Evolutionary conservation across 2,329 filamentous ascomycete species (phyloP).

Genomic region (Venturia pyrina): DNA sequence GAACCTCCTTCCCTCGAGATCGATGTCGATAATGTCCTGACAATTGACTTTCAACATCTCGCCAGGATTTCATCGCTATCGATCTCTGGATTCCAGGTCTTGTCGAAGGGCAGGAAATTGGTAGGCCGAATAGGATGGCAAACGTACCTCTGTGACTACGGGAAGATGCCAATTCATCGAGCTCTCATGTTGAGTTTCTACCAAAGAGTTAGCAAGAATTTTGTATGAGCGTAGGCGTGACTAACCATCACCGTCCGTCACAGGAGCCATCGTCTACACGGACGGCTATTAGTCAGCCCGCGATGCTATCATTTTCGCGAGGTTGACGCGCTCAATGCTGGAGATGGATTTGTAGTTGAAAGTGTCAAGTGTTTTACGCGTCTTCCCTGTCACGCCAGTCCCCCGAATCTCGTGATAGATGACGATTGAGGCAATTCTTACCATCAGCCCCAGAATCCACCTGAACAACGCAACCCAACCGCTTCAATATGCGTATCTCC

Average conservation of each 20-base stretch:
- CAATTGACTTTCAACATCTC: too few relatives aligned
- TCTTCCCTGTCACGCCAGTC: neutral
- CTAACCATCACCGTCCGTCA: neutral
- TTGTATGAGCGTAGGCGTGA: neutral
- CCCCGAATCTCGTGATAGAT: neutral
- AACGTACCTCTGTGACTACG: neutral
- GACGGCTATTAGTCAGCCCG: neutral
- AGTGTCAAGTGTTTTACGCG: neutral
- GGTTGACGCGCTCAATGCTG: neutral
- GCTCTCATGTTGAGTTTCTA: neutral
- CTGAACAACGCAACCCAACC: neutral
- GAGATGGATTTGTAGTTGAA: neutral
- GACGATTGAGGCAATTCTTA: neutral
- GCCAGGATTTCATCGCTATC: too few relatives aligned
- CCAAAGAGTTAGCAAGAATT: neutral
- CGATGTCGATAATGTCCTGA: too few relatives aligned
- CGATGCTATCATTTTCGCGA: neutral
- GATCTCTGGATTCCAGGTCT: too few relatives aligned
- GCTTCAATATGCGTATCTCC: neutral
- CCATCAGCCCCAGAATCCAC: neutral
- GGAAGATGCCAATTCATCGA: neutral
- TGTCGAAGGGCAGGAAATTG: too few relatives aligned
- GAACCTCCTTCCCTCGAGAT: too few relatives aligned
- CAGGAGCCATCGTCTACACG: neutral
- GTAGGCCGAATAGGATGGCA: neutral